Conservation (phyloP, 345 rosid species). For the Gossypium herbaceum region DNA sequence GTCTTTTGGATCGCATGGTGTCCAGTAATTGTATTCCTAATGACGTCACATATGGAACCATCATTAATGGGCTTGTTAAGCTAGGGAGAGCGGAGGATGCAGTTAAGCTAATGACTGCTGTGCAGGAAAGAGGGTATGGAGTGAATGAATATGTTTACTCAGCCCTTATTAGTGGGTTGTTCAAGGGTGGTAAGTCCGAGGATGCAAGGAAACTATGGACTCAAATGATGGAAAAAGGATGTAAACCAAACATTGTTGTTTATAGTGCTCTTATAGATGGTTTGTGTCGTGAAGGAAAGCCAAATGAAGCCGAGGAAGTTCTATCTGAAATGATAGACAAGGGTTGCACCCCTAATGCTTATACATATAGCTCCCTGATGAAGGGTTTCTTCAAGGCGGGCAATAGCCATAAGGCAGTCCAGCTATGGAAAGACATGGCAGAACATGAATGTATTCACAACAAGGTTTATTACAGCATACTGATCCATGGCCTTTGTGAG, state of each 20-base stretch:
- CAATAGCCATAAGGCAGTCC: constrained; percentile 56
- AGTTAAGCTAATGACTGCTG: constrained; percentile 37
- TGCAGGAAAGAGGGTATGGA: constrained; percentile 73
- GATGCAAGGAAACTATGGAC: constrained; percentile 65
- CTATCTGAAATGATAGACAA: constrained; percentile 49
- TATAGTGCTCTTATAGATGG: constrained; percentile 79
- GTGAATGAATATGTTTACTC: constrained; percentile 69
- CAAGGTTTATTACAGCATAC: constrained; percentile 67
- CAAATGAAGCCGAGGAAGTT: constrained; percentile 57
- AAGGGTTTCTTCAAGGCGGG: constrained; percentile 67
- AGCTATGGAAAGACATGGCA: constrained; percentile 71
- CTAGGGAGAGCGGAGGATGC: constrained; percentile 60
- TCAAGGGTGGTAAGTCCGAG: constrained; percentile 64
- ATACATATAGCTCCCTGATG: constrained; percentile 84
- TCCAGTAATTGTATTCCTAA: constrained; percentile 64
- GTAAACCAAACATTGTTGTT: constrained; percentile 50
- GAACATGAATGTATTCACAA: constrained; percentile 33
- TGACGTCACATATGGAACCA: constrained; percentile 76
- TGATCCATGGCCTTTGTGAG: constrained; percentile 72
- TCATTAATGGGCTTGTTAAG: constrained; percentile 81
- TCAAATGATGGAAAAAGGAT: constrained; percentile 53
- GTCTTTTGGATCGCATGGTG: constrained; percentile 79
- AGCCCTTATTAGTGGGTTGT: constrained; percentile 69
- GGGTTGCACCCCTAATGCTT: constrained; percentile 70
- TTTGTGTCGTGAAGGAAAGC: constrained; percentile 64